Base-by-base conservation (phyloP, 768 basidiomycete species). In the Tricholoma sp. region DNA sequence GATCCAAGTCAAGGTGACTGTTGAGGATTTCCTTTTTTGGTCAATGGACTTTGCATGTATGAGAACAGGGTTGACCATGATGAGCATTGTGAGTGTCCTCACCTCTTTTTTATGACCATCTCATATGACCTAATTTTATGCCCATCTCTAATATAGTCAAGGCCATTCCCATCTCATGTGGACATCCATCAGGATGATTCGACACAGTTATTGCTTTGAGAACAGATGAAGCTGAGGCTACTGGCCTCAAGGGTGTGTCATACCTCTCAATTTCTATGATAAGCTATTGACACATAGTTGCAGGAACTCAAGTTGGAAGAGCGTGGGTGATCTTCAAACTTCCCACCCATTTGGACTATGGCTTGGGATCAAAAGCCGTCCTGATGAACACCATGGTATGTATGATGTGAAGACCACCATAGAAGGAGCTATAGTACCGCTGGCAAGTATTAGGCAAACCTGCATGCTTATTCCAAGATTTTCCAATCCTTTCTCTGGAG, bases 381-480 rank as follows among this genome's bases (percentile, higher is more conserved):
- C 52, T 12, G 52, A 46, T 22, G 45, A 10, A 51, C 6, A 32
- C 18, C 50, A 51, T 51, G 50, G 50, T 51, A 51, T 51, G 50
- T 51, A 51, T 51, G 21, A 11, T 21, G 21, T 51, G n/a, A 51
- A 21, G 19, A 31, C 6, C 27, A 32, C 29, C 12, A 18, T 16
- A 18, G 31, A 34, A 16, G 8, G 29, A 32, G 18, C 31, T 51
- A 32, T 51, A n/a, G 50, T 50, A 27, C 31, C 31, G 4, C 31
- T 51, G n/a, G 8, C 45, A 22, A 46, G 21, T 24, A 46, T 46
- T 46, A 22, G 45, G 12, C 45, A 46, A 46, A 46, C 8, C 31
- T 51, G 50, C 50, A 51, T 51, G 50, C 31, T 51, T 31, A 51
- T 51, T 51, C 50, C 50, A 18, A 31, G 7, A 16, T 51, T 51